Evolutionary conservation across 176 grass and related monocot genomes (phyloP), one percentile per base, ranked within the genome.

Genomic region (Oryza glaberrima): DNA sequence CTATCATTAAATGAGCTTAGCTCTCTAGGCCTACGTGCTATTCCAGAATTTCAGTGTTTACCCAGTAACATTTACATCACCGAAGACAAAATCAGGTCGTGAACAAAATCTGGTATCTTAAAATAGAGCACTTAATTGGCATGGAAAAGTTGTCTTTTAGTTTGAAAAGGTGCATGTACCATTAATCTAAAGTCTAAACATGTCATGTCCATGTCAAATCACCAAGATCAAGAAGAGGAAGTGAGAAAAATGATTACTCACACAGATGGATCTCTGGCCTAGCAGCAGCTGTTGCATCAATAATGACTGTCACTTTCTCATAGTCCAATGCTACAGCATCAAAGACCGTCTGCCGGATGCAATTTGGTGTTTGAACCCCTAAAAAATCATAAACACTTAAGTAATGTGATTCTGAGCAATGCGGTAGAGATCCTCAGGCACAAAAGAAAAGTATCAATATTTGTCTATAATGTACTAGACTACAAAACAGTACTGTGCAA

Each of bases 331-430:
- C 91, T 51, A 98, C 81, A 83, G 96, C 96, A 92, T 98, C 96
- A 48, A 92, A 98, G 25, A 87, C 91, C 14, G 93, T 98, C 80
- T 95, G 93, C 40, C 96, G 90, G n/a, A 95, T 98, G 76, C 96
- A 98, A 83, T 95, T 95, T 72, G 96, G 96, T 30, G 96, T 98
- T 86, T 98, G 96, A 87, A 98, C 87, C 16, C 96, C 93, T 98
- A 82, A 48, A 72, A 17, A 79, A 83, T 48, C 64, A 43, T 23
- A 86, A 6, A 83, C 25, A 65, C 3, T 60, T 69, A 66, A 73
- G 9, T 86, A 68, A 34, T 47, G 77, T 78, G 67, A 36, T 9
- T 32, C 0, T 40, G 9, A 52, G 45, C 0, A 4, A 72, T 81
- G 26, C 67, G 65, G 48, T 46, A 19, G 15, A 61, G 15, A 72